Evolutionary conservation across 2,329 filamentous ascomycete genomes (phyloP).

Genomic region (Alternaria alternata): DNA sequence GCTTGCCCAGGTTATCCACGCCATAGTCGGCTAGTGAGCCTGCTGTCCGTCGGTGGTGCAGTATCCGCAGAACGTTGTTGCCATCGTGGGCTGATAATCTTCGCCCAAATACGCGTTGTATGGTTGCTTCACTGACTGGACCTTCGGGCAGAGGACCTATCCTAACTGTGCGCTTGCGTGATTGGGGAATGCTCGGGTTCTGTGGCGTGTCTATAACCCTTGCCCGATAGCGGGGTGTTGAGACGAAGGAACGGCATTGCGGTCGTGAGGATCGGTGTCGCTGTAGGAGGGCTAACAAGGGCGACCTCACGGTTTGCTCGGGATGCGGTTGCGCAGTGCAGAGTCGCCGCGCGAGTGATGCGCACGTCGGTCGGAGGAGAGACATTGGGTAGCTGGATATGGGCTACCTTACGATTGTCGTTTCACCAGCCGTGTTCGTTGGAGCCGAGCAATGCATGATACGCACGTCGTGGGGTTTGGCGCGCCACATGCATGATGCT

Average conservation of each 20-base stretch:
- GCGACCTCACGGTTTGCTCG: constrained; percentile 26
- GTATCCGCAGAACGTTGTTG: constrained; percentile 49
- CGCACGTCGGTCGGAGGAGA: constrained; percentile 39
- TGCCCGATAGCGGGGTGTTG: constrained; percentile 32
- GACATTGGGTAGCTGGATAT: constrained; percentile 30
- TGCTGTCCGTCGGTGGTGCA: constrained; percentile 51
- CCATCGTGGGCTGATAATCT: constrained; percentile 38
- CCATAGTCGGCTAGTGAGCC: constrained; percentile 53
- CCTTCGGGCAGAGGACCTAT: constrained; percentile 45
- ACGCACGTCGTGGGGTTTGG: constrained; percentile 6
- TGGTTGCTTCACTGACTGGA: constrained; percentile 31
- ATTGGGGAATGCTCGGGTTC: constrained; percentile 28
- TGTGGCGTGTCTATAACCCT: constrained; percentile 37
- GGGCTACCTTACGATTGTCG: not conserved
- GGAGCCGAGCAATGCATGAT: constrained; percentile 16
- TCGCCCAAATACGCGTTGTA: constrained; percentile 44
- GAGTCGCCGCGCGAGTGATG: constrained; percentile 42
- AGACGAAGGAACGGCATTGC: constrained; percentile 37
- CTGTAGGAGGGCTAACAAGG: constrained; percentile 34
- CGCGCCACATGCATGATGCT: constrained; percentile 7
- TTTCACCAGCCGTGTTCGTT: not conserved
- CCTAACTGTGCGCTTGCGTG: constrained; percentile 40
- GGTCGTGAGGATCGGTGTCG: constrained; percentile 15
- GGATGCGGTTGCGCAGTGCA: constrained; percentile 28
- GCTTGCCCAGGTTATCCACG: constrained; percentile 43